phyloP scores from a whole-genome alignment of 1,139 yeast species.

The Kurtzmaniella natalensis region DNA sequence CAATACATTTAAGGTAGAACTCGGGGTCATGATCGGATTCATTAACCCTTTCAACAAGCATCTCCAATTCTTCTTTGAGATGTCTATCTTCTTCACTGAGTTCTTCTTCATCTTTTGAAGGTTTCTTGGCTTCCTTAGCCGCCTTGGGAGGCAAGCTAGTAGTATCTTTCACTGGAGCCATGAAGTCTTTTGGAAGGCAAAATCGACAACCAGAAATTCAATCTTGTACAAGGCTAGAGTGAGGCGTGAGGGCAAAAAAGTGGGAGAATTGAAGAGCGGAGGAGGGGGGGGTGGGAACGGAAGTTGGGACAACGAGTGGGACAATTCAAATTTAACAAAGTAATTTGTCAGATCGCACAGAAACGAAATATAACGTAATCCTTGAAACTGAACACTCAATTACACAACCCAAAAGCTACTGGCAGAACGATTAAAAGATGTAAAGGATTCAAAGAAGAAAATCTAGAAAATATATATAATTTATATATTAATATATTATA shows the following conservation, averaged over 20 bases:
- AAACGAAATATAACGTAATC: too few species aligned
- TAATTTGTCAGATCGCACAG: too few species aligned
- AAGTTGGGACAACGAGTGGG: neutral
- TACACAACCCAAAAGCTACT: too few species aligned
- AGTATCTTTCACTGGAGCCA: slow-evolving; percentile 5
- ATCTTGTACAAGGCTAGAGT: too few species aligned
- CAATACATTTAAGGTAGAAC: slow-evolving; percentile 57
- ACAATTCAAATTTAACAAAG: too few species aligned
- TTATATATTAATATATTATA: too few species aligned
- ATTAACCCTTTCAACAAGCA: slow-evolving; percentile 73
- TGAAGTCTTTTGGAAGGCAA: slow-evolving; percentile 4
- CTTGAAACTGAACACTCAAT: too few species aligned
- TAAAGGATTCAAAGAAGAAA: too few species aligned
- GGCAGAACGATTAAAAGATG: too few species aligned
- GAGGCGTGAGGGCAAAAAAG: too few species aligned
- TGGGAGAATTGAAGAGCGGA: neutral
- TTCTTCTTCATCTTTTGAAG: slow-evolving; percentile 56
- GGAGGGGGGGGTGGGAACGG: slow-evolving; percentile 1
- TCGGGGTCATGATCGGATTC: slow-evolving; percentile 38
- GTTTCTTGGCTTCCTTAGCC: slow-evolving; percentile 20
- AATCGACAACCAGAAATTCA: too few species aligned
- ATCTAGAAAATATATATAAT: too few species aligned
- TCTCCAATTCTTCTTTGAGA: slow-evolving; percentile 81
- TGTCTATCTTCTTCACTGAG: slow-evolving; percentile 91
- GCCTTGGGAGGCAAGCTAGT: slow-evolving; percentile 1